A percentile compares a stretch with the other conserved stretches of the same genome.
phyloP scores from a whole-genome alignment of 805 yeast species.

The Candida boidinii region DNA sequence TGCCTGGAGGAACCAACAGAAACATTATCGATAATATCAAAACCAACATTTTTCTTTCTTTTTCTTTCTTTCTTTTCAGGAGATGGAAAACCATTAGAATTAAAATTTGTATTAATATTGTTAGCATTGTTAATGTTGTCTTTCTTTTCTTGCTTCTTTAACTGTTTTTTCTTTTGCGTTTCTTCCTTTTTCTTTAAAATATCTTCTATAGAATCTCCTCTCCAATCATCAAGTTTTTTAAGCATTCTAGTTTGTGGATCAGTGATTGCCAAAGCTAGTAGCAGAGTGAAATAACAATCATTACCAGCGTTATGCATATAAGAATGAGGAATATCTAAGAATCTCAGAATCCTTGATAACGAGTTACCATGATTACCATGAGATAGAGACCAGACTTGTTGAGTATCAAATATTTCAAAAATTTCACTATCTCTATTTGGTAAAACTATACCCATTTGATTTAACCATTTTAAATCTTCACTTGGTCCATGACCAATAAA shows the following conservation, averaged over 20 bases:
- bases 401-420: constrained; percentile 36
- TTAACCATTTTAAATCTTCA: constrained; percentile 49
- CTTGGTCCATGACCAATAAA: constrained; percentile 54
- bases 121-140: too few relatives aligned
- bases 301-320: constrained; percentile 65
- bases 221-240: constrained; percentile 10
- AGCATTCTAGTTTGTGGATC: constrained; percentile 34
- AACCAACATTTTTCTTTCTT: too few relatives aligned
- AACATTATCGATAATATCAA: too few relatives aligned
- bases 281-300: constrained; percentile 56
- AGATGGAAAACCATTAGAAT: too few relatives aligned
- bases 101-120: too few relatives aligned
- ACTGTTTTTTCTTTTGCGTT: constrained; percentile 18
- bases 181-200: background rate
- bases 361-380: constrained; percentile 34
- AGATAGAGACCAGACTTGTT: constrained; percentile 30
- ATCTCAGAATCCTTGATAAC: constrained; percentile 36
- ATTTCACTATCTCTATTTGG: too few relatives aligned
- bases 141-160: too few relatives aligned
- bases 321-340: constrained; percentile 46
- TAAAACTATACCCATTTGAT: constrained; percentile 35
- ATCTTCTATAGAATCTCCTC: too few relatives aligned
- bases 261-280: constrained; percentile 39
- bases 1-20: too few relatives aligned
- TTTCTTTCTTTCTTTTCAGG: too few relatives aligned